These are phyloP conservation scores for Echinosophora koreensis DNA, from an alignment of 306 rosid genomes.

Conservation along the genomic window DNA sequence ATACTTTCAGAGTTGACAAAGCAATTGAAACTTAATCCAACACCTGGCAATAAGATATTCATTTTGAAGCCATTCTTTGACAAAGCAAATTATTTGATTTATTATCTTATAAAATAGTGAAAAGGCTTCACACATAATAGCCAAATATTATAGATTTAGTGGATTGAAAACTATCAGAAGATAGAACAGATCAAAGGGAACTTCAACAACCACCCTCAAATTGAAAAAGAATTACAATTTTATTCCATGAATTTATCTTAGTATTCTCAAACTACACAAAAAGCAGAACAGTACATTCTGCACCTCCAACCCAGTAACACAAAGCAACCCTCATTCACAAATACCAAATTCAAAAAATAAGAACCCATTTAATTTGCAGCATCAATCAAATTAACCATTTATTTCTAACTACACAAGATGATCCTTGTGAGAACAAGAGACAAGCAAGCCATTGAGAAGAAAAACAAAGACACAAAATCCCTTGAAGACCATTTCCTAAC, in stretches of 20 bases:
- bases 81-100: no score
- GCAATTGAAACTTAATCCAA: no score
- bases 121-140: no score
- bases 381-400: background rate
- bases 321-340: conserved; percentile 22
- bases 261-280: conserved; percentile 41
- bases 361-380: background rate
- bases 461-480: conserved; percentile 77
- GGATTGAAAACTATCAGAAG: background rate
- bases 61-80: no score
- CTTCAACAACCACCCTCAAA: background rate
- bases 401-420: conserved; percentile 68
- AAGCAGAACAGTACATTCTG: conserved; percentile 89
- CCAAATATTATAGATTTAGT: no score
- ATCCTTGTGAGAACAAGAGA: conserved; percentile 75
- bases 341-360: background rate
- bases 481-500: conserved; percentile 89
- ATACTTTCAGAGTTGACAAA: no score
- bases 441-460: conserved; percentile 74
- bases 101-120: background rate
- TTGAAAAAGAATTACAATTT: conserved; percentile 2
- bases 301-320: conserved; percentile 38
- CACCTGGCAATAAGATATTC: no score
- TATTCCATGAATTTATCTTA: conserved; percentile 34
- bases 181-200: conserved; percentile 5